A percentile compares a stretch with the other conserved stretches of the same genome.
Conservation (phyloP, 345 rosid genomes). For the Schrenkiella parvula region DNA sequence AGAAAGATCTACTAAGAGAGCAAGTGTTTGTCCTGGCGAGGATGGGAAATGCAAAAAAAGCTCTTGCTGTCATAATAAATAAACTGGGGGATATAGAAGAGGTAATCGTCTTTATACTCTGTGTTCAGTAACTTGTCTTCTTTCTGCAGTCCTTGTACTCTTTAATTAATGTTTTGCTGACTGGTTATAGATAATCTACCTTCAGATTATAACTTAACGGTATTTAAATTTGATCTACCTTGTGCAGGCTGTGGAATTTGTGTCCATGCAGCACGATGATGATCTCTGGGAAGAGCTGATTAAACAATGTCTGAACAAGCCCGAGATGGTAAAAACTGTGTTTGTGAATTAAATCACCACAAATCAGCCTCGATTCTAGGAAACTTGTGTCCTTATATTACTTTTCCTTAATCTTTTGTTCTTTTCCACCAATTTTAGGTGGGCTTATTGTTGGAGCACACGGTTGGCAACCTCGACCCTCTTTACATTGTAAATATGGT, state of each 20-base stretch:
- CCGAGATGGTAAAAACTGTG: slow-evolving; percentile 72
- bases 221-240: slow-evolving; percentile 11
- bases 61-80: slow-evolving; percentile 87
- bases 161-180: slow-evolving; percentile 16
- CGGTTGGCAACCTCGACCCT: slow-evolving; percentile 98
- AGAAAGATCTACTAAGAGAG: slow-evolving; percentile 75
- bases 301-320: slow-evolving; percentile 88
- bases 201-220: no score
- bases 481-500: slow-evolving; percentile 94
- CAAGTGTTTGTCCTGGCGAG: slow-evolving; percentile 98
- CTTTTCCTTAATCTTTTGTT: background rate
- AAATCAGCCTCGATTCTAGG: background rate
- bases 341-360: background rate
- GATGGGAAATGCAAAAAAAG: slow-evolving; percentile 94
- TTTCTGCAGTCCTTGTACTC: background rate
- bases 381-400: slow-evolving; percentile 5
- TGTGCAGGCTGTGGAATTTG: slow-evolving; percentile 98
- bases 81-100: slow-evolving; percentile 93
- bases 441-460: slow-evolving; percentile 92
- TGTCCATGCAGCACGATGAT: slow-evolving; percentile 93
- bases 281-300: slow-evolving; percentile 99
- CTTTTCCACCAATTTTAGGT: slow-evolving; percentile 53
- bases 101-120: slow-evolving; percentile 38
- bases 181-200: background rate
- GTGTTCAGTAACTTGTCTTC: slow-evolving; percentile 3